Percentiles rank a stretch among this genome's conserved stretches.
Evolutionary conservation across 345 rosid species (phyloP).

Genomic region (Camelina sativa): DNA sequence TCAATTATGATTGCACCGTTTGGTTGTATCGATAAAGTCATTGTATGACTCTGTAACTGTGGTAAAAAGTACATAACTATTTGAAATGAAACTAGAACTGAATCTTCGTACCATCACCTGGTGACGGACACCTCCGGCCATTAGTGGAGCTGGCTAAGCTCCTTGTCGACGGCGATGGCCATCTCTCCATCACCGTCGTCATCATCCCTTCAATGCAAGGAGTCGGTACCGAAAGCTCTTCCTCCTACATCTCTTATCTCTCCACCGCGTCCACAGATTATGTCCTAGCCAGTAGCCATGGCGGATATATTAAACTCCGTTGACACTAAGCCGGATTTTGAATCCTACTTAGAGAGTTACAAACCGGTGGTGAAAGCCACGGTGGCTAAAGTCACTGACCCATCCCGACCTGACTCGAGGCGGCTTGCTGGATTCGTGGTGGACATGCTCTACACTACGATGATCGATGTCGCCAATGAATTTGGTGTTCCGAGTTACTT

Average conservation of each 20-base stretch:
- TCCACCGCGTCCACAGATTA: constrained; percentile 35
- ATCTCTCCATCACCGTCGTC: constrained; percentile 57
- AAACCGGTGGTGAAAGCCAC: constrained; percentile 46
- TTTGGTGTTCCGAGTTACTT: constrained; percentile 52
- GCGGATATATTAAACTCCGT: constrained; percentile 6
- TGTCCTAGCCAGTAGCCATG: constrained; percentile 42
- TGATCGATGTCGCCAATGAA: constrained; percentile 62
- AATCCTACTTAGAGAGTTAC: constrained; percentile 35
- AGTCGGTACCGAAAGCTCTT: constrained; percentile 10
- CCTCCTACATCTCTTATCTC: constrained; percentile 43
- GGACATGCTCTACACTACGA: constrained; percentile 56
- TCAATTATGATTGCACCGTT: too few relatives aligned
- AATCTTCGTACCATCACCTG: constrained; percentile 59
- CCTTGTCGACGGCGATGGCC: constrained; percentile 47
- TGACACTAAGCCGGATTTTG: not conserved
- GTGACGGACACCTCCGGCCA: constrained; percentile 55
- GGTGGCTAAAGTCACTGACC: too few relatives aligned
- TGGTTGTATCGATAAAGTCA: too few relatives aligned
- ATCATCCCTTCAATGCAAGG: constrained; percentile 45
- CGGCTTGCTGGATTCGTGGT: constrained; percentile 55
- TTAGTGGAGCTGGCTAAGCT: constrained; percentile 51
- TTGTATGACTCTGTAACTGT: too few relatives aligned
- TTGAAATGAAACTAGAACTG: constrained; percentile 41
- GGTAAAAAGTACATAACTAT: too few relatives aligned
- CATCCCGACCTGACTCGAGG: not conserved